These are phyloP conservation scores for Basipetospora chlamydospora DNA, from an alignment of 2,329 filamentous ascomycete species.

Conservation along the genomic window DNA sequence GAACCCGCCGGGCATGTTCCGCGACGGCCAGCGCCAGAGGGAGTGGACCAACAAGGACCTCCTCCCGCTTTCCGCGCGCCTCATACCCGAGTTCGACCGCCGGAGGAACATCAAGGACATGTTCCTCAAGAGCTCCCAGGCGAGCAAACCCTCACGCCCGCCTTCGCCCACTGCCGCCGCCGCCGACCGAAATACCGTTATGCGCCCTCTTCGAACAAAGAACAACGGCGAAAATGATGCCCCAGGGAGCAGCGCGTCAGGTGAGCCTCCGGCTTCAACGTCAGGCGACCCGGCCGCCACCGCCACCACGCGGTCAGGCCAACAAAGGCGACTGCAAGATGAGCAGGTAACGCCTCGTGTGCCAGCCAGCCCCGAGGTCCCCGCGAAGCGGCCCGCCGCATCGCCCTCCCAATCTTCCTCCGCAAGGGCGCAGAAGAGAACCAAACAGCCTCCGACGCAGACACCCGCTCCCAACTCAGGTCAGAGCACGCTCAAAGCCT, in stretches of 20 bases:
- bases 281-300: too few species aligned
- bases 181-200: too few species aligned
- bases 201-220: too few species aligned
- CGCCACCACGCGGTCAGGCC: too few species aligned
- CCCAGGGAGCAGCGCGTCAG: too few species aligned
- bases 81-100: constrained; percentile 78
- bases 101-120: constrained; percentile 83
- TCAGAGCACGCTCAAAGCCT: constrained; percentile 55
- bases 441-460: constrained; percentile 12
- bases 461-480: constrained; percentile 11
- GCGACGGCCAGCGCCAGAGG: constrained; percentile 46
- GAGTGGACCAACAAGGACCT: constrained; percentile 54
- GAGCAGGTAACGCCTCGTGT: too few species aligned
- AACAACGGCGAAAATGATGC: too few species aligned
- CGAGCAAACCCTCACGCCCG: constrained; percentile 14
- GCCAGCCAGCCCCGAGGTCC: too few species aligned
- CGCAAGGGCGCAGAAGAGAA: constrained; percentile 6
- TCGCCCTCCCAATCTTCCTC: constrained; percentile 24
- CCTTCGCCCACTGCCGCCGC: neutral
- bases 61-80: constrained; percentile 61
- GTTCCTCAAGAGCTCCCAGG: constrained; percentile 49
- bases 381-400: constrained; percentile 4
- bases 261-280: too few species aligned
- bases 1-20: constrained; percentile 62
- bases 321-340: too few species aligned